Conservation (phyloP, 2,329 filamentous ascomycete genomes). For the Colletotrichum eleusines region DNA sequence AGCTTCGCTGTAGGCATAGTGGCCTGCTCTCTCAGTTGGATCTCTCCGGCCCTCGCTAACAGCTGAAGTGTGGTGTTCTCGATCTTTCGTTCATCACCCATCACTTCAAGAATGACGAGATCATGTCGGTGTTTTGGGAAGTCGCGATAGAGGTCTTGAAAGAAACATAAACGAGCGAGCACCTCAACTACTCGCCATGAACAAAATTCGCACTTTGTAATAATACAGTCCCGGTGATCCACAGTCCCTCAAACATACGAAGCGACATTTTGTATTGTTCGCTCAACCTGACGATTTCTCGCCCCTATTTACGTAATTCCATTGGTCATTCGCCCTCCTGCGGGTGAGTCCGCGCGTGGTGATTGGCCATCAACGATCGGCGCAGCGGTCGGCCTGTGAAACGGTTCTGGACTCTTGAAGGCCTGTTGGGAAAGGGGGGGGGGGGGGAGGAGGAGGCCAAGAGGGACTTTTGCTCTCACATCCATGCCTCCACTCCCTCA, state of each 20-base stretch:
- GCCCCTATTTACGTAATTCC: slow-evolving; percentile 36
- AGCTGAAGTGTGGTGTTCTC: slow-evolving; percentile 24
- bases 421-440: too few relatives aligned
- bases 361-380: slow-evolving; percentile 28
- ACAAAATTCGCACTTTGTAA: slow-evolving; percentile 7
- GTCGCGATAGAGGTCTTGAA: background rate
- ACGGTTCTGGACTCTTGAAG: slow-evolving; percentile 29
- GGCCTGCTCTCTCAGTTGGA: slow-evolving; percentile 7
- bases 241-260: slow-evolving; percentile 19
- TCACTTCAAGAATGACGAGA: slow-evolving; percentile 3
- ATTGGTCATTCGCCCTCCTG: slow-evolving; percentile 31
- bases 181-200: background rate
- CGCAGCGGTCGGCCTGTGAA: slow-evolving; percentile 12
- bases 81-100: slow-evolving; percentile 32
- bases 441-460: too few relatives aligned
- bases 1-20: slow-evolving; percentile 22
- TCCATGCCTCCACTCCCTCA: background rate
- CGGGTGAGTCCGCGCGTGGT: background rate
- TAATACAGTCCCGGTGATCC: slow-evolving; percentile 4
- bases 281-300: slow-evolving; percentile 2
- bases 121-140: background rate
- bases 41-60: slow-evolving; percentile 23
- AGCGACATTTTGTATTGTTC: slow-evolving; percentile 25
- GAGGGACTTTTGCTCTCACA: slow-evolving; percentile 32
- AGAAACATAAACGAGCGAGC: background rate